Percentiles rank a stretch among this genome's conserved stretches.
These are phyloP conservation scores for Hibiscus trionum DNA, from an alignment of 345 rosid species.

Conservation along the genomic window DNA sequence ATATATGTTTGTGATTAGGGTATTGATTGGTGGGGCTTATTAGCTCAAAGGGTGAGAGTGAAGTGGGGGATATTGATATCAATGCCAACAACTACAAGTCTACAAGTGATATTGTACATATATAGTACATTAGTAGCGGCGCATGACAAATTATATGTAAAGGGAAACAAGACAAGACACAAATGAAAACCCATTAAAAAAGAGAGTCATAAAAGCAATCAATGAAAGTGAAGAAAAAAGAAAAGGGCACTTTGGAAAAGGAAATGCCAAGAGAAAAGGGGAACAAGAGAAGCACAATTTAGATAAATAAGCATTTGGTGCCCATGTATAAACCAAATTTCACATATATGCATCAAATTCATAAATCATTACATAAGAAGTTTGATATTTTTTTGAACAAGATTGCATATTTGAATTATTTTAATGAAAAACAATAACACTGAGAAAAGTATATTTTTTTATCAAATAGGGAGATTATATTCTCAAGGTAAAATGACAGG, in stretches of 20 bases:
- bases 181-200: not conserved
- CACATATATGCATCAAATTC: too few species aligned
- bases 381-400: too few species aligned
- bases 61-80: too few species aligned
- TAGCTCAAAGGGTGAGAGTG: not conserved
- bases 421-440: too few species aligned
- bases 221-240: conserved; percentile 15
- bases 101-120: not conserved
- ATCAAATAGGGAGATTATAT: too few species aligned
- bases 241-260: not conserved
- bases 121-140: conserved; percentile 9
- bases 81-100: not conserved
- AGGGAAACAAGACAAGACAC: not conserved
- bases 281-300: not conserved
- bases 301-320: not conserved
- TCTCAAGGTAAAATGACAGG: too few species aligned
- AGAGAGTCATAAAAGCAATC: conserved; percentile 17
- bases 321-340: not conserved
- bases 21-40: not conserved
- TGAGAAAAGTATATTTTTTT: too few species aligned
- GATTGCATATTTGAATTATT: not conserved
- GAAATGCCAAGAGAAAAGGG: not conserved
- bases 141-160: conserved; percentile 9
- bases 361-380: not conserved
- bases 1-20: not conserved